Percentiles rank a stretch among this genome's conserved stretches.
Evolutionary conservation across 2,329 filamentous ascomycete genomes (phyloP).

Genomic region (Pseudophaeomoniella oleicola): DNA sequence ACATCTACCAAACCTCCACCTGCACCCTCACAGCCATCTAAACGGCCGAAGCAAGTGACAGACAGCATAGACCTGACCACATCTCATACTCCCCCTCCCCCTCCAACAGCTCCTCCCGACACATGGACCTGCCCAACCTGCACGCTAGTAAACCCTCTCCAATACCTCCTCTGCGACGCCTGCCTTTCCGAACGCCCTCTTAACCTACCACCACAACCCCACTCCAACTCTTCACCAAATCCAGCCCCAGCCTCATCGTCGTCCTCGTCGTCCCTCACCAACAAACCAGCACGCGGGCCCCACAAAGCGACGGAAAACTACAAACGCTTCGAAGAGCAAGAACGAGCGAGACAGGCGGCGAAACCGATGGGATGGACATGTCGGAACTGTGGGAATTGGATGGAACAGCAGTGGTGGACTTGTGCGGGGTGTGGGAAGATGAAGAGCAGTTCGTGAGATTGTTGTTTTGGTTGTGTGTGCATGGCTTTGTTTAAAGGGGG

Average conservation of each 20-base stretch:
- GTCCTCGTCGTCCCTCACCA: slow-evolving; percentile 3
- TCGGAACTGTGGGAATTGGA: slow-evolving; percentile 42
- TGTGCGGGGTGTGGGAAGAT: slow-evolving; percentile 45
- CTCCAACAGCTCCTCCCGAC: slow-evolving; percentile 14
- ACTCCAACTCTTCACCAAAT: slow-evolving; percentile 7
- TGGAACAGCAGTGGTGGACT: slow-evolving; percentile 52
- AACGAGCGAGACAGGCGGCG: slow-evolving; percentile 31
- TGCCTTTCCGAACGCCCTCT: slow-evolving; percentile 41
- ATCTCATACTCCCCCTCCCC: background rate
- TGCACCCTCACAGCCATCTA: slow-evolving; percentile 1
- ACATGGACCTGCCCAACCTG: slow-evolving; percentile 47
- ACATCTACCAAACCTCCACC: slow-evolving; percentile 5
- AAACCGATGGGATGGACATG: slow-evolving; percentile 46
- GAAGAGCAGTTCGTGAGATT: slow-evolving; percentile 35
- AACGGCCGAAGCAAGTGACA: background rate
- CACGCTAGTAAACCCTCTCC: slow-evolving; percentile 46
- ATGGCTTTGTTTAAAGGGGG: background rate
- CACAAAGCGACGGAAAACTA: slow-evolving; percentile 22
- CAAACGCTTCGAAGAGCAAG: slow-evolving; percentile 22
- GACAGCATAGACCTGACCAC: background rate
- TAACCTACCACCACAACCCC: slow-evolving; percentile 7
- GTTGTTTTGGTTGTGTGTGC: background rate
- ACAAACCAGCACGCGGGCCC: slow-evolving; percentile 7
- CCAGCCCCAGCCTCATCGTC: slow-evolving; percentile 6
- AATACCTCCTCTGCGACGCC: slow-evolving; percentile 45